A percentile compares a stretch with the other conserved stretches of the same genome.
Evolutionary conservation across 2,329 filamentous ascomycete genomes (phyloP).

Genomic region (Curvularia spicifera): DNA sequence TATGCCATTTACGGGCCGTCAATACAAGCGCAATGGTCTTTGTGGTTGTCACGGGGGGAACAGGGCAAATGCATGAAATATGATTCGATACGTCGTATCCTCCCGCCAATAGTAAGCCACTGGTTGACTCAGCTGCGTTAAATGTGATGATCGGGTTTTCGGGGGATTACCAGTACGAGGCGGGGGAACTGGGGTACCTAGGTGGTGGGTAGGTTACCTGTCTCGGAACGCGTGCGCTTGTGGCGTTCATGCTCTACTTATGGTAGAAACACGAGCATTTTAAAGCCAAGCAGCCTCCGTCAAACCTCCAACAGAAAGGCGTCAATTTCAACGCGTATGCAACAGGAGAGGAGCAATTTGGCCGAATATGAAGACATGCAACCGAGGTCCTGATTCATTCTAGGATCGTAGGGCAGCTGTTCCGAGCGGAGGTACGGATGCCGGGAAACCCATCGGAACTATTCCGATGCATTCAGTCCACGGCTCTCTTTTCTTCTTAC

Average conservation of each 20-base stretch:
- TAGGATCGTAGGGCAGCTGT: background rate
- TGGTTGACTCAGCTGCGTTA: background rate
- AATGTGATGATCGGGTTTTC: conserved; percentile 20
- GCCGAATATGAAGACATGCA: background rate
- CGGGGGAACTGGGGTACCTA: conserved; percentile 18
- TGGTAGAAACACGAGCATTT: background rate
- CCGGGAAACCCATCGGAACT: background rate
- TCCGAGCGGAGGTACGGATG: background rate
- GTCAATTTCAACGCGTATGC: background rate
- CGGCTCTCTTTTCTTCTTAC: background rate
- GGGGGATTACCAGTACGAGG: conserved; percentile 23
- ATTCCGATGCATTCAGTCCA: background rate
- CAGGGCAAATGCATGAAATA: background rate
- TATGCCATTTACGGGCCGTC: background rate
- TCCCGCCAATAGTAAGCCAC: background rate
- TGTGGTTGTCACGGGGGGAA: background rate
- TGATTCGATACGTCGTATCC: background rate
- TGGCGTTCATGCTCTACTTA: background rate
- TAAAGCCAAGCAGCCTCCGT: background rate
- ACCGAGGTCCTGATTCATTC: background rate
- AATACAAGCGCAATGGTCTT: background rate
- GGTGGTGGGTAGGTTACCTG: background rate
- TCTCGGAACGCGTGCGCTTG: conserved; percentile 1
- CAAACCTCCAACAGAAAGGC: background rate
- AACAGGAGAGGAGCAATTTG: background rate